These are phyloP conservation scores for Austroboletus niveus DNA, from an alignment of 1,284 basidiomycete species.

Conservation along the genomic window DNA sequence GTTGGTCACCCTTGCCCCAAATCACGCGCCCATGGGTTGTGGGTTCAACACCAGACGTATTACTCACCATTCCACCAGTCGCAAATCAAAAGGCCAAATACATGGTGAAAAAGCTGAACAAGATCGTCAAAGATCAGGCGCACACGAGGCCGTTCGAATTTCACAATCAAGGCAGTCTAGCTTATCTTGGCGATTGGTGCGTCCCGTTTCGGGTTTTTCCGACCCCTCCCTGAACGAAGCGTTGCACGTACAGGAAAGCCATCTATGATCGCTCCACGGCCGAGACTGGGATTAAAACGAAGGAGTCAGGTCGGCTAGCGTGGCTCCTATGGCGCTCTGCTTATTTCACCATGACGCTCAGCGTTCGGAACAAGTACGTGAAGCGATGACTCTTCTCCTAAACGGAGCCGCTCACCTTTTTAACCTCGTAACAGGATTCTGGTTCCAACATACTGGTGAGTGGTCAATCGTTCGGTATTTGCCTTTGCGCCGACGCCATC, in stretches of 20 bases:
- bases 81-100: slow-evolving; percentile 82
- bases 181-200: slow-evolving; percentile 76
- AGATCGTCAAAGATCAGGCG: slow-evolving; percentile 45
- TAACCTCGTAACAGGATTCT: slow-evolving; percentile 48
- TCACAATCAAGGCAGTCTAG: slow-evolving; percentile 72
- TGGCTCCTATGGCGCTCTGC: slow-evolving; percentile 81
- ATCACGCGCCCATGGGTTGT: slow-evolving; percentile 27
- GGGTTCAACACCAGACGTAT: slow-evolving; percentile 16
- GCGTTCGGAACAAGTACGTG: slow-evolving; percentile 68
- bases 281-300: slow-evolving; percentile 55
- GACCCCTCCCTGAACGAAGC: neutral
- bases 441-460: slow-evolving; percentile 70
- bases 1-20: slow-evolving; percentile 32
- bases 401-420: slow-evolving; percentile 1
- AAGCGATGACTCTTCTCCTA: neutral
- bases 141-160: slow-evolving; percentile 59
- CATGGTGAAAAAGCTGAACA: slow-evolving; percentile 67
- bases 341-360: slow-evolving; percentile 78
- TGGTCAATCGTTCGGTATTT: slow-evolving; percentile 16
- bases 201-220: slow-evolving; percentile 24
- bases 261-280: slow-evolving; percentile 65
- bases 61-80: slow-evolving; percentile 42
- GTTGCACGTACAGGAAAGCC: slow-evolving; percentile 54
- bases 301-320: slow-evolving; percentile 69
- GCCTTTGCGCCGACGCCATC: slow-evolving; percentile 1